Evolutionary conservation across 352 stramenopile species (phyloP).

Genomic region (Phytophthora crassamura): DNA sequence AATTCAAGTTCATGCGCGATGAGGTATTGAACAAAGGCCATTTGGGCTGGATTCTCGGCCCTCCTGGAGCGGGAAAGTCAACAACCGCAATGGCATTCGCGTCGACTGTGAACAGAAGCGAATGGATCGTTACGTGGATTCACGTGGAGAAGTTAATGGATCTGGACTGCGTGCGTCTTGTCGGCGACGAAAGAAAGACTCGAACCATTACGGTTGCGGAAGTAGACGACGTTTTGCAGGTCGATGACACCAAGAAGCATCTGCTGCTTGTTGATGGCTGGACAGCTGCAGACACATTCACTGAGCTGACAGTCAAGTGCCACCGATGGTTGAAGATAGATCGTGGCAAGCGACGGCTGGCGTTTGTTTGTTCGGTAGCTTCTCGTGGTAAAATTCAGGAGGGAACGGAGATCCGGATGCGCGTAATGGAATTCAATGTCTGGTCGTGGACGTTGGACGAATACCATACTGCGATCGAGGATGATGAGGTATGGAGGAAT

Average conservation of each 20-base stretch:
- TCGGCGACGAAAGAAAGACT: slow-evolving; percentile 8
- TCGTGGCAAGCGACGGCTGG: slow-evolving; percentile 3
- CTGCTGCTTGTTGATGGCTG: slow-evolving; percentile 22
- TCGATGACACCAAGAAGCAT: not conserved
- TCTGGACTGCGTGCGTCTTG: slow-evolving; percentile 10
- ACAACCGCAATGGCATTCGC: slow-evolving; percentile 20
- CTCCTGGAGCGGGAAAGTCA: slow-evolving; percentile 26
- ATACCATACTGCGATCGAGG: slow-evolving; percentile 9
- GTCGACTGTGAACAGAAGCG: slow-evolving; percentile 9
- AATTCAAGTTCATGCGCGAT: slow-evolving; percentile 21
- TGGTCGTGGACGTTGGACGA: slow-evolving; percentile 21
- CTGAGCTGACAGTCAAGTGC: not conserved
- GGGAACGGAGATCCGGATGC: not conserved
- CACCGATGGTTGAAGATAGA: not conserved
- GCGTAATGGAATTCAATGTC: slow-evolving; percentile 9
- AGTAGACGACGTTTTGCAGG: slow-evolving; percentile 9
- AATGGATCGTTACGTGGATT: slow-evolving; percentile 29
- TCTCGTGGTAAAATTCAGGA: slow-evolving; percentile 1
- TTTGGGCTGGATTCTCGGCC: slow-evolving; percentile 18
- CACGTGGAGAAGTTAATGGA: not conserved
- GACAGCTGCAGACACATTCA: not conserved
- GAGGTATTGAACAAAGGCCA: slow-evolving; percentile 13
- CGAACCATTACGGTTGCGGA: slow-evolving; percentile 4
- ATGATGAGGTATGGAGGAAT: slow-evolving; percentile 12
- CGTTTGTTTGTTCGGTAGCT: slow-evolving; percentile 14